These are phyloP conservation scores for Eremochloa ophiuroides DNA, from an alignment of 176 grass and related monocot genomes.

Conservation along the genomic window DNA sequence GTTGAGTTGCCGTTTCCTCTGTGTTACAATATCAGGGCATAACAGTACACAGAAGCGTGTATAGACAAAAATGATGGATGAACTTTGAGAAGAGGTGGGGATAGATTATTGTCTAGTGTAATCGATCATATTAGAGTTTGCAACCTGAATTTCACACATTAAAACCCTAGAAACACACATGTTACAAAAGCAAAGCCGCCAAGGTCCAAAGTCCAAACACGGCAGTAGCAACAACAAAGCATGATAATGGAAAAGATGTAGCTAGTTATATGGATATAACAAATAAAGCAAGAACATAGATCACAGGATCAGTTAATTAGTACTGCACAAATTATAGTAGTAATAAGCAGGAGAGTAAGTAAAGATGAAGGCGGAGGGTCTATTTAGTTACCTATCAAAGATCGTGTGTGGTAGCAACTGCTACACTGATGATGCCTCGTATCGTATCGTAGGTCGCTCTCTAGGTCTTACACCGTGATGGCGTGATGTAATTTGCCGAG, in stretches of 20 bases:
- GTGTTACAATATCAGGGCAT: not conserved
- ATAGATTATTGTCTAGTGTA: not conserved
- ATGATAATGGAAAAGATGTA: not conserved
- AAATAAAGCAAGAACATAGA: too few species aligned
- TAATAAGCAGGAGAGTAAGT: not conserved
- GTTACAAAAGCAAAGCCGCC: not conserved
- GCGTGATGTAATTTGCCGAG: not conserved
- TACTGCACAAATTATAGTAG: not conserved
- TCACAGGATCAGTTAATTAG: too few species aligned
- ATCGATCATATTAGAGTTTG: not conserved
- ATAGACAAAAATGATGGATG: not conserved
- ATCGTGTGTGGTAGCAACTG: not conserved
- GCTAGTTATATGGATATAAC: not conserved
- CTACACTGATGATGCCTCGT: not conserved
- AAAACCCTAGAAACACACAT: not conserved
- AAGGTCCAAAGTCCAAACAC: not conserved
- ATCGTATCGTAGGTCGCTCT: not conserved
- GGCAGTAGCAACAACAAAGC: not conserved
- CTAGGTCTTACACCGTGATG: not conserved
- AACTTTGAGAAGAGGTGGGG: not conserved
- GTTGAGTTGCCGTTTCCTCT: not conserved
- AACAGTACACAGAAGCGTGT: not conserved
- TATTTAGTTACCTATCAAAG: not conserved
- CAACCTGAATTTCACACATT: not conserved
- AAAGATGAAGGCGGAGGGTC: not conserved